Evolutionary conservation across 306 rosid species (phyloP), one percentile per base, ranked within the genome.

Genomic region (Astragalus membranaceus): DNA sequence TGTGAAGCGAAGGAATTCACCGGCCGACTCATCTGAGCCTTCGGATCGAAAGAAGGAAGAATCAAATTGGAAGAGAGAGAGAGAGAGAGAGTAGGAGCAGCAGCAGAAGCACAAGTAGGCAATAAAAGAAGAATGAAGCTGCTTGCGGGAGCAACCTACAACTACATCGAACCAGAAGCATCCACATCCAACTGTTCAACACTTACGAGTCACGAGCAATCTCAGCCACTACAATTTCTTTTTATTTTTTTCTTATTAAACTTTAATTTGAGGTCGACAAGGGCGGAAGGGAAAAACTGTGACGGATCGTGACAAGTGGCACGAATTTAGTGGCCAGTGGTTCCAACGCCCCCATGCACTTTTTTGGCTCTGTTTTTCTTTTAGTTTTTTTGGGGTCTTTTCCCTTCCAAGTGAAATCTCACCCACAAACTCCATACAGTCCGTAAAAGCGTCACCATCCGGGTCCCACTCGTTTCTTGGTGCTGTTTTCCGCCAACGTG

Each of bases 161-260:
- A 69, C 58, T 47, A 69, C 77, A 37, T 59, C 49, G 68, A 20
- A 51, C 66, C 73, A 76, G 72, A 80, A 74, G 56, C 79, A 55
- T 60, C 62, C 46, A 68, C 54, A 47, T 59, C 74, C 56, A 72
- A 71, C 70, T 55, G 46, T 78, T 42, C 15, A 5, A 47, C 43
- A 63, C 10, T 76, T 69, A 70, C 70, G 76, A 84, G 79, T 76
- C 72, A 70, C 70, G 76, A 84, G 79, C 69, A 85, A 81, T 87
- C 89, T 88, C 89, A 88, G 91, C 97, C 97, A 91, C 96, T 65
- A 91, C 17, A 64, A 78, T 86, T 91, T 85, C 73, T 56, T 72
- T 55, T 60, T 11, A 6, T 6, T 49, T 43, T 17, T 36, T 37
- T 72, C 11, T 33, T 30, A 15, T 1, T 6, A 61, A 50, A 50